phyloP scores from a whole-genome alignment of 331 rosid genomes.

The Cydonia oblonga region DNA sequence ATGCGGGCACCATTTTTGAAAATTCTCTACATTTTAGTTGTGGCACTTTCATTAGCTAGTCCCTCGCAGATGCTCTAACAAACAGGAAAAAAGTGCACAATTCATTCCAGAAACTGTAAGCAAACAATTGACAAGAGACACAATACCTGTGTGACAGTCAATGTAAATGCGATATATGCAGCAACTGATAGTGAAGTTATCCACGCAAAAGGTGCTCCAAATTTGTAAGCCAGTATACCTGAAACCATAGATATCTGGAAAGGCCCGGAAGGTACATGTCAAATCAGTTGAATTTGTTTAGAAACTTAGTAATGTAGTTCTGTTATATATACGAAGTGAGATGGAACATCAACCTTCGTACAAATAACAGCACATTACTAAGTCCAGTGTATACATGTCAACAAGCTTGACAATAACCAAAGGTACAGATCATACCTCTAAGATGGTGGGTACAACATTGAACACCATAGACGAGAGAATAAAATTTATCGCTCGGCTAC shows the following conservation, averaged over 20 bases:
- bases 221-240: slow-evolving; percentile 92
- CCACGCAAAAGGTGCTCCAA: slow-evolving; percentile 93
- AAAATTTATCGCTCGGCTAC: slow-evolving; percentile 93
- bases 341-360: neutral
- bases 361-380: neutral
- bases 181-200: slow-evolving; percentile 92
- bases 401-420: neutral
- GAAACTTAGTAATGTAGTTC: neutral
- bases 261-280: slow-evolving; percentile 45
- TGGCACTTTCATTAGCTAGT: no score
- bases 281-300: slow-evolving; percentile 15
- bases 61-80: no score
- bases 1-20: no score
- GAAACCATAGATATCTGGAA: slow-evolving; percentile 97
- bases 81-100: slow-evolving; percentile 10
- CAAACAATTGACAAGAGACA: slow-evolving; percentile 6
- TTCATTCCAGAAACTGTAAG: neutral
- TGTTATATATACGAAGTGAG: neutral
- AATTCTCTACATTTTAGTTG: no score
- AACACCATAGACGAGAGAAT: slow-evolving; percentile 94
- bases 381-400: neutral
- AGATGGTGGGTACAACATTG: slow-evolving; percentile 84
- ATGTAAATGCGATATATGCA: slow-evolving; percentile 73
- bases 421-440: slow-evolving; percentile 54
- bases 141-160: slow-evolving; percentile 78